Base-by-base conservation (phyloP, 805 yeast genomes). In the Ogataea ganodermae region DNA sequence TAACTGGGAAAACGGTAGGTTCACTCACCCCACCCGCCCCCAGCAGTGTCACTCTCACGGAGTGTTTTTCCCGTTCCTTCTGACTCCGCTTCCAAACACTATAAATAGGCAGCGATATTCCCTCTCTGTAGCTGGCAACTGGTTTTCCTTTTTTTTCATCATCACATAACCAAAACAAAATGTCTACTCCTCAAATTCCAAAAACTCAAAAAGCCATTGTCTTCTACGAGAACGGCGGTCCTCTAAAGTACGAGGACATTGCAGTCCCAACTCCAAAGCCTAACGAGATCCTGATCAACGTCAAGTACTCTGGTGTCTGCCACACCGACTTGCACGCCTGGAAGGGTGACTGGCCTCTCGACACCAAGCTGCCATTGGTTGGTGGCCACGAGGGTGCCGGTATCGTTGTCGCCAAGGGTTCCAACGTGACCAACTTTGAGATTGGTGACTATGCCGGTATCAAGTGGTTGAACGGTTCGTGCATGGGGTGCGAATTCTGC, bases 331-430 rank as follows among this genome's bases (percentile, higher is more conserved):
- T 87, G 68, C 95, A 87, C 75, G 92, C 90, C 50, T 85, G 89
- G 88, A 78, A 84, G 67, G 94, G 92, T 60, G 95, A 88, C 74
- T 86, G 92, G 91, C 90, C 91, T 46, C 72, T 83, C 68, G 76
- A 71, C 53, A 78, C 83, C 57, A 81, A 81, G 65, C 73, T 81
- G 50, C 89, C 89, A 32, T 71, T 83, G 57, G 87, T 84, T 41
- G 90, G 89, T 51, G 91, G 91, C 58, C 91, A 85, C 72, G 91
- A 85, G 69, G 91, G 90, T 70, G 89, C 89, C 38, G 91, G 91
- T 63, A 77, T 77, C 42, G 90, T 85, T 52, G 90, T 84, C 45
- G 89, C 81, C 56, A 72, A 76, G 64, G 91, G 91, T 55, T 72
- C 73, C 45, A 74, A 75, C 60, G 91, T 86, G 47, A 67, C 62